These are phyloP conservation scores for Linum usitatissimum DNA, from an alignment of 345 rosid species.

Conservation along the genomic window DNA sequence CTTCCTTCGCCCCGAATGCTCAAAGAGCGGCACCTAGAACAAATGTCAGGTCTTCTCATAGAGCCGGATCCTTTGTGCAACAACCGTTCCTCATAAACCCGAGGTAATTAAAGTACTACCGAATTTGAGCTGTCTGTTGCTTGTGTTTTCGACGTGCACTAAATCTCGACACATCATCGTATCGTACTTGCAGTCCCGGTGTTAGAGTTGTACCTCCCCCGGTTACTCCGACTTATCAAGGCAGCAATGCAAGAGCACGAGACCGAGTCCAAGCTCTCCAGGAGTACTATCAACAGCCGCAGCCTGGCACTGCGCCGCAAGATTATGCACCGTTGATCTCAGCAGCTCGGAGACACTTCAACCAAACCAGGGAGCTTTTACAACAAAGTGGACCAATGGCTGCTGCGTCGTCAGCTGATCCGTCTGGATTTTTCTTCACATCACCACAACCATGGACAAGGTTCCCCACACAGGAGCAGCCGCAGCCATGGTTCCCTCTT, in stretches of 20 bases:
- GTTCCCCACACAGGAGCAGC: slow-evolving; percentile 52
- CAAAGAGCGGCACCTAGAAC: slow-evolving; percentile 53
- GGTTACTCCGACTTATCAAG: slow-evolving; percentile 67
- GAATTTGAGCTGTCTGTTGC: slow-evolving; percentile 1
- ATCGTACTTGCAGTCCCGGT: slow-evolving; percentile 32
- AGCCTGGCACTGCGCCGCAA: slow-evolving; percentile 36
- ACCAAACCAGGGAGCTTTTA: slow-evolving; percentile 38
- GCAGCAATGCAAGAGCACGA: slow-evolving; percentile 77
- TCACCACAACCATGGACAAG: slow-evolving; percentile 32
- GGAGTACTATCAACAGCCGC: slow-evolving; percentile 86
- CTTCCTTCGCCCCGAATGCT: slow-evolving; percentile 45
- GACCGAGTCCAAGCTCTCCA: slow-evolving; percentile 89
- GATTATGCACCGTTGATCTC: slow-evolving; percentile 45
- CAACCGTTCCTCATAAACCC: slow-evolving; percentile 72
- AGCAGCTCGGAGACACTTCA: slow-evolving; percentile 37
- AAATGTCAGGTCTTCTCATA: slow-evolving; percentile 41
- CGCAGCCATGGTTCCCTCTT: slow-evolving; percentile 31
- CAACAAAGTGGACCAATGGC: slow-evolving; percentile 29
- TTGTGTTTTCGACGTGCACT: too few relatives aligned
- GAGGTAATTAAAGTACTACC: slow-evolving; percentile 33
- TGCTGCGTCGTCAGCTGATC: slow-evolving; percentile 51
- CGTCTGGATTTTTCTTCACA: slow-evolving; percentile 52
- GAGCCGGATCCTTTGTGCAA: slow-evolving; percentile 67
- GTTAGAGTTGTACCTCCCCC: slow-evolving; percentile 57
- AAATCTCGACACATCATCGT: background rate